phyloP scores from a whole-genome alignment of 192 early-diverging fungal species.

The Gigaspora rosea region DNA sequence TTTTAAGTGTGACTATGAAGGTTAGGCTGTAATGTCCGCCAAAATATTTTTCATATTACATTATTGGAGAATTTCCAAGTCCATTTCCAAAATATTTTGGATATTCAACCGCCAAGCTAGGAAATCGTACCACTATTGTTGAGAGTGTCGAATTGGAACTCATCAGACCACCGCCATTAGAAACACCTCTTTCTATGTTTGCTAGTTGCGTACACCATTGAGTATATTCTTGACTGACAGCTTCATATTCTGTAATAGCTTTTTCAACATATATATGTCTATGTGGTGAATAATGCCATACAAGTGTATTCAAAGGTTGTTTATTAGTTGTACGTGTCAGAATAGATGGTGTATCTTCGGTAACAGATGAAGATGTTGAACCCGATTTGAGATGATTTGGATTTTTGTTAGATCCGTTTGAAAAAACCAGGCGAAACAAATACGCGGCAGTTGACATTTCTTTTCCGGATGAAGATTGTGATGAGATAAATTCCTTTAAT shows the following conservation, averaged over 20 bases:
- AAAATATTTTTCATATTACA: no score
- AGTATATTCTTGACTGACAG: slow-evolving; percentile 26
- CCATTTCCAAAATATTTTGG: slow-evolving; percentile 22
- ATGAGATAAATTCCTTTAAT: background rate
- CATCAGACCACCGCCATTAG: no score
- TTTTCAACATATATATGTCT: slow-evolving; percentile 18
- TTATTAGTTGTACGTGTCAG: background rate
- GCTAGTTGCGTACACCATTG: slow-evolving; percentile 23
- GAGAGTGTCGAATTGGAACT: background rate
- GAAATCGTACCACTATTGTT: background rate
- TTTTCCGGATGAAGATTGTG: slow-evolving; percentile 17
- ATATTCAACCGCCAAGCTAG: slow-evolving; percentile 3
- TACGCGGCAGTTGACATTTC: slow-evolving; percentile 3
- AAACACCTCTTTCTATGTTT: background rate
- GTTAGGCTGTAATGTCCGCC: no score
- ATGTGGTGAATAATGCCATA: background rate
- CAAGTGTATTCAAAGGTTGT: background rate
- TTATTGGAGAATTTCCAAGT: no score
- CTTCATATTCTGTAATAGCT: slow-evolving; percentile 14
- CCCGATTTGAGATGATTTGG: background rate
- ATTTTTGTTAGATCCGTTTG: background rate
- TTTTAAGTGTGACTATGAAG: no score
- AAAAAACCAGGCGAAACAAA: slow-evolving; percentile 20
- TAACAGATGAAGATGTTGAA: background rate
- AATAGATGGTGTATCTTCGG: background rate